Evolutionary conservation across 441 rosid genomes (phyloP).

Genomic region (Manihot esculenta): DNA sequence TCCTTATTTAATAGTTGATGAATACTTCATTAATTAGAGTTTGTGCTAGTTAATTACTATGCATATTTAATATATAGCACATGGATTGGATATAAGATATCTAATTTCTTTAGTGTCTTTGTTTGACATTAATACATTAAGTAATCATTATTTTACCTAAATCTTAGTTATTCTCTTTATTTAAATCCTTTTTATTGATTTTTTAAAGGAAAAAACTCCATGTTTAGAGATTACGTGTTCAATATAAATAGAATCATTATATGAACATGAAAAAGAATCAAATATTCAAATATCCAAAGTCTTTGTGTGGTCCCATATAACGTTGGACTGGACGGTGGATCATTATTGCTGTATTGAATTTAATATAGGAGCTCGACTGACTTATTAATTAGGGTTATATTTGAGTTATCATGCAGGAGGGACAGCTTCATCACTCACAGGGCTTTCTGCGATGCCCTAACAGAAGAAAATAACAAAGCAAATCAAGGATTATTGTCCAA

Average conservation of each 20-base stretch:
- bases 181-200: neutral
- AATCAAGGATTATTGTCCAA: conserved; percentile 19
- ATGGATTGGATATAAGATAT: too few relatives aligned
- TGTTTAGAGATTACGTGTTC: neutral
- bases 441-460: conserved; percentile 60
- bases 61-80: too few relatives aligned
- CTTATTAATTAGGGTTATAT: neutral
- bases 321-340: neutral
- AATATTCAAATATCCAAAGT: conserved; percentile 13
- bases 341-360: too few relatives aligned
- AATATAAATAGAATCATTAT: neutral
- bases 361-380: neutral
- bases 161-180: neutral
- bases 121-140: too few relatives aligned
- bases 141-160: neutral
- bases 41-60: neutral
- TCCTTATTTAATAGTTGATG: neutral
- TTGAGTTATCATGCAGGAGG: conserved; percentile 37
- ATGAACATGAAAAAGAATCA: neutral
- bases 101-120: too few relatives aligned
- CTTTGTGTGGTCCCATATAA: conserved; percentile 9
- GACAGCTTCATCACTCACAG: conserved; percentile 59
- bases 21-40: neutral
- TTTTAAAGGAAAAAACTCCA: too few relatives aligned
- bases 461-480: conserved; percentile 41